phyloP scores from a whole-genome alignment of 345 rosid species.

The Moringa oleifera region DNA sequence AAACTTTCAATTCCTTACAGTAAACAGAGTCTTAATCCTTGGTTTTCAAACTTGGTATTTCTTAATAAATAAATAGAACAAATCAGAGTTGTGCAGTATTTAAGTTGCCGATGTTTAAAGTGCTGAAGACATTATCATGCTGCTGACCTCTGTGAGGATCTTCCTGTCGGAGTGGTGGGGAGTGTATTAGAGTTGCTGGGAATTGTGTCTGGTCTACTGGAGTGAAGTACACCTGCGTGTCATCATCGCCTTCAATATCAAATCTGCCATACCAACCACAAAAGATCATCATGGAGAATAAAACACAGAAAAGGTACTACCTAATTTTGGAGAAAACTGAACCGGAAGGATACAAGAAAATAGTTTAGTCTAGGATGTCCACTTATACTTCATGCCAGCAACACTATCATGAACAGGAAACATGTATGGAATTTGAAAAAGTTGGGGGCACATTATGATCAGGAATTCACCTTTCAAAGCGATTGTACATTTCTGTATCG shows the following conservation, averaged over 20 bases:
- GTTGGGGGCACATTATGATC: not conserved
- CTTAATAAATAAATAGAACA: not conserved
- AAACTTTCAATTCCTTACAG: too few relatives aligned
- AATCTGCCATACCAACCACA: constrained; percentile 43
- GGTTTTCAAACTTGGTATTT: not conserved
- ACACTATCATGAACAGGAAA: too few relatives aligned
- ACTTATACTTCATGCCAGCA: too few relatives aligned
- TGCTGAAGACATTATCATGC: constrained; percentile 5
- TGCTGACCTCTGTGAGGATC: constrained; percentile 49
- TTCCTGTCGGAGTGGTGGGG: constrained; percentile 45
- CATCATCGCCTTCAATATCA: constrained; percentile 67
- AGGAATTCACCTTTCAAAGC: constrained; percentile 53
- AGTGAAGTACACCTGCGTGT: constrained; percentile 47
- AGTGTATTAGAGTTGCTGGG: constrained; percentile 40
- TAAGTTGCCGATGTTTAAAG: not conserved
- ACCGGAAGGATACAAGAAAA: not conserved
- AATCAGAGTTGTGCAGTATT: not conserved
- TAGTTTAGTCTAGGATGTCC: too few relatives aligned
- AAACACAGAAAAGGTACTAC: not conserved
- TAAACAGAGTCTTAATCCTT: not conserved
- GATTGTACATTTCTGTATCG: constrained; percentile 38
- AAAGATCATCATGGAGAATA: not conserved
- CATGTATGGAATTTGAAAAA: too few relatives aligned
- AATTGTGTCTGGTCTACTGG: constrained; percentile 41
- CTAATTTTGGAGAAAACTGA: not conserved